phyloP scores from a whole-genome alignment of 2,329 filamentous ascomycete genomes.

The Apiospora arundinis region DNA sequence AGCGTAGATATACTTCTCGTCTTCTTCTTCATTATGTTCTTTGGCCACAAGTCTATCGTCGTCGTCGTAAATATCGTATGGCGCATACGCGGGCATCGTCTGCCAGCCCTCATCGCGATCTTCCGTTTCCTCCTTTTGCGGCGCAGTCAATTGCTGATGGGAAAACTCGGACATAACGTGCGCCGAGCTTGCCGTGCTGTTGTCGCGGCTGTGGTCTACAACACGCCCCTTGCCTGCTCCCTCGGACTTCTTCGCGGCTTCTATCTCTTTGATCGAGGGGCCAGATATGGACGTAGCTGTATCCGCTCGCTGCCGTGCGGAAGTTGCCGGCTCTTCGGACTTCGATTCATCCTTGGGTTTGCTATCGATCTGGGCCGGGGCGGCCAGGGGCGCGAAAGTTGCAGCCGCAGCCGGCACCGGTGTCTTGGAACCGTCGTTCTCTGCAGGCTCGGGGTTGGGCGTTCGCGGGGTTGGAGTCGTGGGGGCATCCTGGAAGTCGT shows the following conservation, averaged over 20 bases:
- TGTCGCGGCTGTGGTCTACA: slow-evolving; percentile 45
- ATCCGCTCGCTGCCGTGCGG: slow-evolving; percentile 31
- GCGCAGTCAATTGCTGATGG: slow-evolving; percentile 76
- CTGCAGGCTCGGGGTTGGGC: slow-evolving; percentile 30
- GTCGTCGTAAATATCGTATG: slow-evolving; percentile 95
- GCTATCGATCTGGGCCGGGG: slow-evolving; percentile 21
- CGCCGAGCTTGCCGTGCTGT: slow-evolving; percentile 45
- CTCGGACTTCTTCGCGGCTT: slow-evolving; percentile 34
- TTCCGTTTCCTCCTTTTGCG: slow-evolving; percentile 59
- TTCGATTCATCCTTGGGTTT: slow-evolving; percentile 6
- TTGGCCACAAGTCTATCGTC: slow-evolving; percentile 85
- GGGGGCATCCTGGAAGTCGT: slow-evolving; percentile 47
- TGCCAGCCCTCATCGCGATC: slow-evolving; percentile 82
- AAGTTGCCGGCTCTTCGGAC: background rate
- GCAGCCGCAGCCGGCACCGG: slow-evolving; percentile 32
- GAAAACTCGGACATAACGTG: slow-evolving; percentile 79
- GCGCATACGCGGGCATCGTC: slow-evolving; percentile 90
- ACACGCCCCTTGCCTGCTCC: slow-evolving; percentile 31
- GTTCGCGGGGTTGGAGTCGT: slow-evolving; percentile 37
- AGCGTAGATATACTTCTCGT: slow-evolving; percentile 70
- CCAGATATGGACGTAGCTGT: slow-evolving; percentile 35
- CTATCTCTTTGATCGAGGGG: slow-evolving; percentile 38
- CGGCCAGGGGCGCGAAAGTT: slow-evolving; percentile 6
- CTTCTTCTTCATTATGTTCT: slow-evolving; percentile 75
- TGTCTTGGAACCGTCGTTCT: slow-evolving; percentile 34